Evolutionary conservation across 257 asterid genomes (phyloP), one percentile per base, ranked within the genome.

Genomic region (Solanum virginianum): DNA sequence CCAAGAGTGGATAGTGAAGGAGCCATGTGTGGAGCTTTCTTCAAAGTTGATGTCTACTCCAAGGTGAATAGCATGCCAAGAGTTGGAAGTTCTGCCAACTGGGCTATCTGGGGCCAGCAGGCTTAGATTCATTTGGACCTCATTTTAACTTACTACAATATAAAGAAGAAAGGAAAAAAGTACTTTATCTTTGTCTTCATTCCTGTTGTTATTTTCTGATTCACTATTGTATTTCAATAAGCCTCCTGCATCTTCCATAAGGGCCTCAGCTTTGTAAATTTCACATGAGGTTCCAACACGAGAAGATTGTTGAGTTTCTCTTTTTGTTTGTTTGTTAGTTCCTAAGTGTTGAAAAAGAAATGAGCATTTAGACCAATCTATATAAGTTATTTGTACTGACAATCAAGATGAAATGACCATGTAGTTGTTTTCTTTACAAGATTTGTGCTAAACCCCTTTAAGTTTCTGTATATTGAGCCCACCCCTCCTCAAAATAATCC

Each of bases 1-100:
- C 97, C 99, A 0, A 93, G 99, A 86, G 87, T 95, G 53, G 98
- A 97, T 59, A 97, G 99, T 83, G 98, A 97, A 84, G 99, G 99
- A 54, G 92, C 91, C 4, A 95, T 97, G 94, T 93, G 98, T 59
- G 99, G 99, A 14, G 91, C 99, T 10, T 87, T 87, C 88, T 97
- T 97, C 90, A 94, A 94, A 72, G 98, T 97, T 20, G 99, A 97
- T 87, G 87, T 88, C 0, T 90, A 90, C 60, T 90, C 98, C 20
- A 92, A 90, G 92, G 90, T 90, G 75, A 88, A 91, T 55, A 92
- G 95, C 93, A 95, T 97, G 94, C 99, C 99, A 10, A 89, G 99
- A n/a, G 98, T 97, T 45, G 99, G 99, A 72, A 97, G 99, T 86
- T 90, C 91, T 60, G 97, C 98, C 83, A 95, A 95, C 90, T 97